phyloP scores from a whole-genome alignment of 345 rosid species.

The Brassica nigra region DNA sequence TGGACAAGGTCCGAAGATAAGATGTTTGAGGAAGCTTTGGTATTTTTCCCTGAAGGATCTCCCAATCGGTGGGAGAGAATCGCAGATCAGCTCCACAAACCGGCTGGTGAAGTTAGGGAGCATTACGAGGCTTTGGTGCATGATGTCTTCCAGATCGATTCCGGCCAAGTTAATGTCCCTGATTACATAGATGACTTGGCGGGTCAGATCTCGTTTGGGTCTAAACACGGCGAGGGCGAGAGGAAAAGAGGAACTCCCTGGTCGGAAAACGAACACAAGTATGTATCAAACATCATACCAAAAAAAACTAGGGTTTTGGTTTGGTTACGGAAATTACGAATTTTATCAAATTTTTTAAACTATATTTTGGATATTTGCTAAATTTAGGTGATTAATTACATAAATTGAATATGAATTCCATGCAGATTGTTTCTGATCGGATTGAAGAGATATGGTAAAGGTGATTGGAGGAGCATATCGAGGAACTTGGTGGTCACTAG shows the following conservation, averaged over 20 bases:
- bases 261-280: conserved; percentile 46
- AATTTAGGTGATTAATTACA: not conserved
- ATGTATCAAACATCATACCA: not conserved
- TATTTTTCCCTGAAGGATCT: conserved; percentile 52
- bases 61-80: conserved; percentile 72
- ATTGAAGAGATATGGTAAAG: conserved; percentile 63
- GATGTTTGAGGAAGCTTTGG: conserved; percentile 67
- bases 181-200: conserved; percentile 56
- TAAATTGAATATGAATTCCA: not conserved
- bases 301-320: conserved; percentile 28
- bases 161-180: conserved; percentile 67
- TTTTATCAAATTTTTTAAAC: not conserved
- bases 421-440: conserved; percentile 76
- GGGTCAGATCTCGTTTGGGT: conserved; percentile 50
- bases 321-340: not conserved
- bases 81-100: conserved; percentile 52
- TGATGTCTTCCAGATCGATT: conserved; percentile 70
- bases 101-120: conserved; percentile 49
- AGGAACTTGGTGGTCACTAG: conserved; percentile 81
- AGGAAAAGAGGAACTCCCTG: conserved; percentile 79
- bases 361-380: not conserved
- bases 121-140: conserved; percentile 62
- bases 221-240: conserved; percentile 45
- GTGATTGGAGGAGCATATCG: conserved; percentile 92
- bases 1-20: conserved; percentile 78